Percentiles rank a stretch among this genome's conserved stretches.
phyloP scores from a whole-genome alignment of 179 eudicot genomes.

The Camellia oleifera region DNA sequence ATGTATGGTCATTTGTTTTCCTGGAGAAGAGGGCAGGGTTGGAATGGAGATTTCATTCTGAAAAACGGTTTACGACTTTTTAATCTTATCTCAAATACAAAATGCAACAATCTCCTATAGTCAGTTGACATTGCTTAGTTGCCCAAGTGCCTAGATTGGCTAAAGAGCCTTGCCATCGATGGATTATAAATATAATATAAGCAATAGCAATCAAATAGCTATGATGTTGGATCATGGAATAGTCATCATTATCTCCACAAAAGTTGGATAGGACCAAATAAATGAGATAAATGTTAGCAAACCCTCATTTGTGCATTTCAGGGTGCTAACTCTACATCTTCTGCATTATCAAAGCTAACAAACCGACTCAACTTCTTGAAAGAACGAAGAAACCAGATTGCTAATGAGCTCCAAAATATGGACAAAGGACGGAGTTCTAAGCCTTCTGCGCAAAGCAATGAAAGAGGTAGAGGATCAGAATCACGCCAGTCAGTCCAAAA shows the following conservation, averaged over 20 bases:
- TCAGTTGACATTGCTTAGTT: background rate
- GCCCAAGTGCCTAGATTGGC: constrained; percentile 8
- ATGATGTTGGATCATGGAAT: too few species aligned
- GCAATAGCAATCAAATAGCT: too few species aligned
- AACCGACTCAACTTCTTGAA: constrained; percentile 70
- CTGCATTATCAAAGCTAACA: constrained; percentile 72
- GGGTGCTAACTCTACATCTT: constrained; percentile 51
- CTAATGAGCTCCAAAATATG: constrained; percentile 40
- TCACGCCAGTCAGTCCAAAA: constrained; percentile 12
- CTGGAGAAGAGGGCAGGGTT: background rate
- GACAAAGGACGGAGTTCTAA: constrained; percentile 49
- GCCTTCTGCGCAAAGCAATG: constrained; percentile 19
- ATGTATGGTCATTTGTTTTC: background rate
- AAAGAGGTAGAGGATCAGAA: constrained; percentile 30
- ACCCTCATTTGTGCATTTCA: constrained; percentile 31
- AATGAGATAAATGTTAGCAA: background rate
- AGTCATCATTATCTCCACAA: constrained; percentile 31
- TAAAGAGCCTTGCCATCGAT: constrained; percentile 28
- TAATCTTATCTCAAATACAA: background rate
- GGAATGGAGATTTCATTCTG: background rate
- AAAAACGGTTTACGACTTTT: background rate
- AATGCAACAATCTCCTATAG: background rate
- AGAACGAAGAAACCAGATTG: constrained; percentile 44
- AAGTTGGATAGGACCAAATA: constrained; percentile 10
- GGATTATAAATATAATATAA: too few species aligned